Base-by-base conservation (phyloP, 2,329 filamentous ascomycete species). In the Penicillium sp. region DNA sequence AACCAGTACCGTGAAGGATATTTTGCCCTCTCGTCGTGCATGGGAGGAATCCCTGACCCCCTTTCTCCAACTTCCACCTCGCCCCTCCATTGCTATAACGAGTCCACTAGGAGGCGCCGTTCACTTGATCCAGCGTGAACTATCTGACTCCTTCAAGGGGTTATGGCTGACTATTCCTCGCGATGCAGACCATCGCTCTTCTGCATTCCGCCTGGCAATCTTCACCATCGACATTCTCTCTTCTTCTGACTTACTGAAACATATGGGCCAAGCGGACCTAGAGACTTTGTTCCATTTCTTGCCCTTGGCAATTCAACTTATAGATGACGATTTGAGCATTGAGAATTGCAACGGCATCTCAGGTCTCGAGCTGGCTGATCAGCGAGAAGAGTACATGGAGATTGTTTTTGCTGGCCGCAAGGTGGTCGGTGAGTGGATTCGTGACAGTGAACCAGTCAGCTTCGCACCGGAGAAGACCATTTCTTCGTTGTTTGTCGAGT, bases 161-260 rank as follows among this genome's bases (percentile, higher is more conserved):
- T 55, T 59, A 6, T 53, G 57, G 50, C 61, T 59, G 39, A 68
- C 22, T 54, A 65, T 77, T 15, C 63, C 71, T 29, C 75, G 84
- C 38, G 89, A 95, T 63, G 72, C 77, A 4, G 78, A 80, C 55
- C 86, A 86, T 0, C 80, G 83, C 29, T 88, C 88, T 2, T 74
- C 86, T 47, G 81, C 88, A 1, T 79, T 87, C 13, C 78, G 91
- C 48, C 86, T 94, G 72, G 81, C 84, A 1, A 75, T 84, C 43
- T 95, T 89, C 64, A 78, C 81, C 0, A 73, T 76, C 6, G 77
- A 76, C 43, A 64, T 93, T 0, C 63, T 89, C 29, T 69, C 70
- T 17, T 66, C 65, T 2, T 67, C 67, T 2, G 64, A 71, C 19
- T 45, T 71, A 3, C 55, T 69, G 12, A 57, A 64, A 13, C 55